These are phyloP conservation scores for Ceratocystis eucalypticola DNA, from an alignment of 2,329 filamentous ascomycete species.

Conservation along the genomic window DNA sequence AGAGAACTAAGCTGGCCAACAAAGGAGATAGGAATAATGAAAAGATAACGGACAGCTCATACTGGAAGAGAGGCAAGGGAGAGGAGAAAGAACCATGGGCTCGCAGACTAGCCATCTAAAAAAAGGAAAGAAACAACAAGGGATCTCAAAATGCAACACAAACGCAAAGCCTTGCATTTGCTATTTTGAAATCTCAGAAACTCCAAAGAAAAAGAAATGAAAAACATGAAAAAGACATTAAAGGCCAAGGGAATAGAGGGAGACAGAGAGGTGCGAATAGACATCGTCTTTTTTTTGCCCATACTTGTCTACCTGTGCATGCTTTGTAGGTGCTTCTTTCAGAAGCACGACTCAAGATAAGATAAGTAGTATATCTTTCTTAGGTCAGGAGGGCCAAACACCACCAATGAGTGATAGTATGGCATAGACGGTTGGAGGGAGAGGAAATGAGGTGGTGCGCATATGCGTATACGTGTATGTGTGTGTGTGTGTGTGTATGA, in stretches of 20 bases:
- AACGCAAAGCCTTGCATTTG: slow-evolving; percentile 1
- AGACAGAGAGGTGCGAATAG: not conserved
- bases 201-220: not conserved
- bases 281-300: not conserved
- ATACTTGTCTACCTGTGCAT: not conserved
- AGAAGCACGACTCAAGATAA: not conserved
- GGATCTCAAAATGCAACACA: slow-evolving; percentile 2
- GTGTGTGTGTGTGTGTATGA: not conserved
- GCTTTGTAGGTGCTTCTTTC: not conserved
- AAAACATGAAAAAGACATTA: not conserved
- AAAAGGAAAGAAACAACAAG: not conserved
- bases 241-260: not conserved
- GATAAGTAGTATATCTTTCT: not conserved
- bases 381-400: not conserved
- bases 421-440: not conserved
- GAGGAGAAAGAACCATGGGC: not conserved
- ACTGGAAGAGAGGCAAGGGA: not conserved
- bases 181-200: not conserved
- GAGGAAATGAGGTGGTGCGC: not conserved
- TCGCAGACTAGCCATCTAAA: not conserved
- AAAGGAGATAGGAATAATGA: slow-evolving; percentile 1
- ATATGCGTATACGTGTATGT: not conserved
- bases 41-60: slow-evolving; percentile 2
- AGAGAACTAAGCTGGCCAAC: not conserved
- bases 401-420: not conserved